phyloP scores from a whole-genome alignment of 495 filamentous ascomycete species.

The Baudoinia panamericana region DNA sequence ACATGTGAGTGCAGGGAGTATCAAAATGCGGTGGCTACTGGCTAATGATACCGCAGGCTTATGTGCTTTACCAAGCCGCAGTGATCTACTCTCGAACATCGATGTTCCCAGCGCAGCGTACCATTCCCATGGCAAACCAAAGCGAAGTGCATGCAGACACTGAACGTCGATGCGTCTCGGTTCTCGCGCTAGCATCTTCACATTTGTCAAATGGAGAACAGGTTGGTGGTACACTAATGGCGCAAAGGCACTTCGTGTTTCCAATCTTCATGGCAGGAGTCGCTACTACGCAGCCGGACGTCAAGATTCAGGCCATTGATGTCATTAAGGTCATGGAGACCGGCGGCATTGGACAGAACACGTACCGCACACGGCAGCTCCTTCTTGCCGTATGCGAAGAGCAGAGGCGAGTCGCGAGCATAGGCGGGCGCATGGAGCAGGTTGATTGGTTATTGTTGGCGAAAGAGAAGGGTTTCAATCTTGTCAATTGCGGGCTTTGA shows the following conservation, averaged over 20 bases:
- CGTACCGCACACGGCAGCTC: slow-evolving; percentile 35
- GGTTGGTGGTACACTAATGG: slow-evolving; percentile 21
- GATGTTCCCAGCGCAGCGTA: slow-evolving; percentile 31
- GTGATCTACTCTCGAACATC: slow-evolving; percentile 13
- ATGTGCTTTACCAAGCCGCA: slow-evolving; percentile 6
- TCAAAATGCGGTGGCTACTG: not conserved
- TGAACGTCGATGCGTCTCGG: slow-evolving; percentile 32
- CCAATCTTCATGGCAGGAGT: slow-evolving; percentile 46
- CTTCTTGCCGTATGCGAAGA: slow-evolving; percentile 39
- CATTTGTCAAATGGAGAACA: no score
- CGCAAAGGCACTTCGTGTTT: slow-evolving; percentile 40
- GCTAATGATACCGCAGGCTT: slow-evolving; percentile 15
- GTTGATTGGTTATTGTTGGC: slow-evolving; percentile 14
- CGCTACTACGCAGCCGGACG: slow-evolving; percentile 29
- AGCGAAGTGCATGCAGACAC: slow-evolving; percentile 29
- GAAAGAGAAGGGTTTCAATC: slow-evolving; percentile 6
- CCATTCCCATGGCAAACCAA: slow-evolving; percentile 20
- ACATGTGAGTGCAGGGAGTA: slow-evolving; percentile 30
- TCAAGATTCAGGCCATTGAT: slow-evolving; percentile 39
- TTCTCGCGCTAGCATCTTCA: slow-evolving; percentile 37
- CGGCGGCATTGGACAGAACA: slow-evolving; percentile 39
- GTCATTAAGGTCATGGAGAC: slow-evolving; percentile 39
- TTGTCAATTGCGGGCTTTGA: slow-evolving; percentile 18
- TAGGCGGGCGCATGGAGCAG: slow-evolving; percentile 13
- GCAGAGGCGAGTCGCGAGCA: slow-evolving; percentile 6